These are phyloP conservation scores for Candida endomychidarum DNA, from an alignment of 805 yeast genomes.

Conservation along the genomic window DNA sequence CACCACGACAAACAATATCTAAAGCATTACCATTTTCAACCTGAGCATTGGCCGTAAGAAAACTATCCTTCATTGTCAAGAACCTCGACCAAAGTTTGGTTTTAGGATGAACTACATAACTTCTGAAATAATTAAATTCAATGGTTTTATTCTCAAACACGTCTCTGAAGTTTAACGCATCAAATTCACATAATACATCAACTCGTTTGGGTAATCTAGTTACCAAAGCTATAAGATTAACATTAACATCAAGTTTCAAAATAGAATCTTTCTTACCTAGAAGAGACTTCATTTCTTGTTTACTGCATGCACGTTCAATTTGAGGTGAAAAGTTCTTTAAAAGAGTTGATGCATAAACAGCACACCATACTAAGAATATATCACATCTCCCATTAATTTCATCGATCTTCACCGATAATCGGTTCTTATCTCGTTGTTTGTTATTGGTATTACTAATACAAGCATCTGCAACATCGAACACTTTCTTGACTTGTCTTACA, in stretches of 20 bases:
- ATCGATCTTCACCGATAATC: conserved; percentile 29
- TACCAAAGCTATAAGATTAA: conserved; percentile 40
- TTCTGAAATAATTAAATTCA: conserved; percentile 36
- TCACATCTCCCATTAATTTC: conserved; percentile 40
- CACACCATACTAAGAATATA: conserved; percentile 43
- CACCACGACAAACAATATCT: conserved; percentile 29
- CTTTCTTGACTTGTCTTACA: conserved; percentile 31
- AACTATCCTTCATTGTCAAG: conserved; percentile 30
- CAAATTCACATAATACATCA: conserved; percentile 47
- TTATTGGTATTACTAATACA: conserved; percentile 22
- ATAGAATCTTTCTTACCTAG: conserved; percentile 20
- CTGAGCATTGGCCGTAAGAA: conserved; percentile 15
- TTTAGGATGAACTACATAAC: conserved; percentile 54
- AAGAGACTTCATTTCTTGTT: conserved; percentile 23
- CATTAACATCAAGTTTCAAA: conserved; percentile 29
- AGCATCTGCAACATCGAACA: conserved; percentile 28
- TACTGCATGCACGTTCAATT: conserved; percentile 26
- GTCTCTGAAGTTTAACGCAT: conserved; percentile 27
- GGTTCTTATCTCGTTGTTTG: conserved; percentile 25
- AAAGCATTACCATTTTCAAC: conserved; percentile 17
- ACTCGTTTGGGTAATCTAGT: conserved; percentile 47
- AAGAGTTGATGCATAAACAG: conserved; percentile 37
- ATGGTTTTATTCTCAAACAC: conserved; percentile 27
- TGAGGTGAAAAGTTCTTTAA: conserved; percentile 35
- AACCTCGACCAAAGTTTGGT: conserved; percentile 41